phyloP scores from a whole-genome alignment of 352 stramenopile genomes.

The Aphanomyces stellatus region DNA sequence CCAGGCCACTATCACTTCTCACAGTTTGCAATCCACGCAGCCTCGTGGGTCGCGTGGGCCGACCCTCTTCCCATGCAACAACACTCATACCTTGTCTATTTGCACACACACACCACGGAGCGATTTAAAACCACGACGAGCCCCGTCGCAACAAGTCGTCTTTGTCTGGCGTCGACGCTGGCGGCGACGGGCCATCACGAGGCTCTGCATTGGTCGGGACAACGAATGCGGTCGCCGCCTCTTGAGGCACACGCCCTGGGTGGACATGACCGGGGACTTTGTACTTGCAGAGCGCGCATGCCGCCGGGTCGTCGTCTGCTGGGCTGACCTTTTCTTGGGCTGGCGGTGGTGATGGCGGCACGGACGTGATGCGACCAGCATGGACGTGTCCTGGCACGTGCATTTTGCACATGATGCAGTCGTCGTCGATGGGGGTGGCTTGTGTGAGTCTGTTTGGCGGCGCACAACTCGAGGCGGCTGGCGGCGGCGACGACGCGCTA shows the following conservation, averaged over 20 bases:
- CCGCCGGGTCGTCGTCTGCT: no score
- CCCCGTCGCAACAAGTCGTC: conserved; percentile 23
- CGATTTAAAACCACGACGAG: conserved; percentile 45
- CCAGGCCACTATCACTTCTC: no score
- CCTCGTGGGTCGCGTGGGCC: no score
- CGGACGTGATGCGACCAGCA: background rate
- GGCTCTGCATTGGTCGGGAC: no score
- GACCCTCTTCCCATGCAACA: no score
- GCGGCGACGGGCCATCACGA: no score
- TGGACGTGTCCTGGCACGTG: background rate
- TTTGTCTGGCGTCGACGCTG: background rate
- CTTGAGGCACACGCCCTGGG: conserved; percentile 14
- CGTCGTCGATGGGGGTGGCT: background rate
- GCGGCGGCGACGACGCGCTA: background rate
- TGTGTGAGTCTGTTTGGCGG: no score
- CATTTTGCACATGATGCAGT: conserved; percentile 3
- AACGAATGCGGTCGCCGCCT: background rate
- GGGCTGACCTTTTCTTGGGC: no score
- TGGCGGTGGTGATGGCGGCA: background rate
- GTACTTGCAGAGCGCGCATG: conserved; percentile 51
- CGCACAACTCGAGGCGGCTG: no score
- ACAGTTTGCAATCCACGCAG: no score
- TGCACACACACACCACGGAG: background rate
- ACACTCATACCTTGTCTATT: background rate
- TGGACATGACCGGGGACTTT: conserved; percentile 52